phyloP scores from a whole-genome alignment of 805 yeast genomes.

The Candida khao-thaluensis region DNA sequence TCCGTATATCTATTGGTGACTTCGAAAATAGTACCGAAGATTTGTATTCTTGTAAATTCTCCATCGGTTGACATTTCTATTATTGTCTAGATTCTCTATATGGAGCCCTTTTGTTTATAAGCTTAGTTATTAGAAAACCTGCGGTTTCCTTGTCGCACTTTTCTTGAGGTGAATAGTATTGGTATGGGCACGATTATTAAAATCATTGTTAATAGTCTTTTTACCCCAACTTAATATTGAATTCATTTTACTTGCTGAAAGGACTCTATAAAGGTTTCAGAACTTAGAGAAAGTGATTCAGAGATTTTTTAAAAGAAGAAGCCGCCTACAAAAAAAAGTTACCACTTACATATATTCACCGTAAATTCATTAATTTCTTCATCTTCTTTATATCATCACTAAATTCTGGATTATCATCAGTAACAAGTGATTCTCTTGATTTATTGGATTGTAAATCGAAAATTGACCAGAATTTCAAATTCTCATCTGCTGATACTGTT shows the following conservation, averaged over 20 bases:
- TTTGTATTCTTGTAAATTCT: constrained; percentile 72
- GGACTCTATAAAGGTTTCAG: too few relatives aligned
- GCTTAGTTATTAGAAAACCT: neutral
- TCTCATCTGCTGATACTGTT: constrained; percentile 95
- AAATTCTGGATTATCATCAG: constrained; percentile 16
- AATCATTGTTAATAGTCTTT: too few relatives aligned
- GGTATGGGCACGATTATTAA: neutral
- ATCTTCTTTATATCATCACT: constrained; percentile 22
- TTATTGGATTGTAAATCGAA: constrained; percentile 52
- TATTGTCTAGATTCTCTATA: neutral
- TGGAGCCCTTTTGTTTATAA: neutral
- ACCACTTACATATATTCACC: too few relatives aligned
- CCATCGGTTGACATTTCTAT: constrained; percentile 40
- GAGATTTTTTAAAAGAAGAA: too few relatives aligned
- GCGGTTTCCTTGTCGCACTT: constrained; percentile 3
- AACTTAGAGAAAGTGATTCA: too few relatives aligned
- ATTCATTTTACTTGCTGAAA: too few relatives aligned
- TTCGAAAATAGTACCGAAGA: constrained; percentile 93
- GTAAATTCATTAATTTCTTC: constrained; percentile 27
- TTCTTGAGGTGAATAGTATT: neutral
- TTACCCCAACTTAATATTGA: too few relatives aligned
- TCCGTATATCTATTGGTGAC: constrained; percentile 87
- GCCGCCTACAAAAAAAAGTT: too few relatives aligned
- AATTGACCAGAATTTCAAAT: constrained; percentile 89
- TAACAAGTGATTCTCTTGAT: constrained; percentile 8